Base-by-base conservation (phyloP, 345 rosid genomes). In the Tarenaya hassleriana region DNA sequence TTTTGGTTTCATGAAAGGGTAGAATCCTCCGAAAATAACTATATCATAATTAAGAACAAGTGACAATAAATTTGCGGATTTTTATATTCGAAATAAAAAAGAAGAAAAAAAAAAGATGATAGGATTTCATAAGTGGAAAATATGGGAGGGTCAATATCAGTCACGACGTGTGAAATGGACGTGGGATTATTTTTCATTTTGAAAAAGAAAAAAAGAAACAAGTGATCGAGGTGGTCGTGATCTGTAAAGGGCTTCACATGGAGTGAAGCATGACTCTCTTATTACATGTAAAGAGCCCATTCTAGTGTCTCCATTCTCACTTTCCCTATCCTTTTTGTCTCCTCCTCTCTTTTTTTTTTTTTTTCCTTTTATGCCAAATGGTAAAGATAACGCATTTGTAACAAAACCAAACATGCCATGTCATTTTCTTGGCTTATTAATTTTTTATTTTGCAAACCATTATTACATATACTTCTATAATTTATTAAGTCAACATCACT, bases 211-310 rank as follows among this genome's bases (percentile, higher is more conserved):
- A 52, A 38, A 52, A 11, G 24, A 48, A 13, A 14, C 16, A 34
- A 34, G 17, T 10, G 4, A 33, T 19, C 2, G 14, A 58, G 47
- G 40, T 34, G 41, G 51, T 41, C 33, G 53, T 66, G 66, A 45
- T 48, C 24, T 66, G 70, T 54, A 66, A 66, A 66, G 66, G 54
- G 52, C 37, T 41, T 38, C 15, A 24, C 18, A 52, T 40, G 64
- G 48, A 66, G 70, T 59, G 60, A 66, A 31, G 41, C 11, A 58
- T 46, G 46, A 46, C 46, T 58, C 60, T 46, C 64, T 50, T 49
- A 52, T 64, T 57, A 56, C 63, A 43, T 64, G 63, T 64, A 65
- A 65, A 58, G 70, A 66, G 50, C 56, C 47, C 47, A 52, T 38
- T 59, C 64, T 15, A 51, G 59, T 59, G 56, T 59, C 46, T 40